Evolutionary conservation across 139 green algal genomes (phyloP).

Genomic region (Coccomyxa sp.): DNA sequence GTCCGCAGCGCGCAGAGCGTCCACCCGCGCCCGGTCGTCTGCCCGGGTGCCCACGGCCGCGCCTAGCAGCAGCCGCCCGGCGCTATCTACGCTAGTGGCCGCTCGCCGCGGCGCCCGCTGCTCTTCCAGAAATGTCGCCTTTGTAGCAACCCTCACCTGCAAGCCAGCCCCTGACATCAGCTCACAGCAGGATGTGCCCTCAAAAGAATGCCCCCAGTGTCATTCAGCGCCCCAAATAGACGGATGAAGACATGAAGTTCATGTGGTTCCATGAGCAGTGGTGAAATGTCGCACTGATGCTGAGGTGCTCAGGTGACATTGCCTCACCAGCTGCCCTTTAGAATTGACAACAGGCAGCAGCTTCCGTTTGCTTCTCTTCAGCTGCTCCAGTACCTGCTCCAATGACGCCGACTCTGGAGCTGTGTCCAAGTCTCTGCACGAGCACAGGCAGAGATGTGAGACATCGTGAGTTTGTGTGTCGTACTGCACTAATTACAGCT

Average conservation of each 20-base stretch:
- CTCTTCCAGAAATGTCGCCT: slow-evolving; percentile 48
- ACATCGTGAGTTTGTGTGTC: no score
- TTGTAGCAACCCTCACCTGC: slow-evolving; percentile 47
- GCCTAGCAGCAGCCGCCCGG: slow-evolving; percentile 75
- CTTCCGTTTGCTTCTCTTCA: slow-evolving; percentile 54
- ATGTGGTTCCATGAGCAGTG: no score
- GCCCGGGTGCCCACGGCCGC: slow-evolving; percentile 88
- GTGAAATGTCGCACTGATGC: no score
- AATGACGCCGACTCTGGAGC: slow-evolving; percentile 17
- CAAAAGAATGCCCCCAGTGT: no score
- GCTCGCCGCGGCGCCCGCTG: slow-evolving; percentile 20
- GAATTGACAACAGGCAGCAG: slow-evolving; percentile 72
- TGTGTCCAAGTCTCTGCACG: slow-evolving; percentile 58
- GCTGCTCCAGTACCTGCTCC: slow-evolving; percentile 47
- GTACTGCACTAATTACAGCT: no score
- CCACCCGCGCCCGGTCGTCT: slow-evolving; percentile 70
- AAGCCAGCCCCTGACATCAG: no score
- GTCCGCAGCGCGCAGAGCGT: slow-evolving; percentile 37
- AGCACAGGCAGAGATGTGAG: no score
- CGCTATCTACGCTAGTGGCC: slow-evolving; percentile 57
- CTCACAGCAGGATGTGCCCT: no score
- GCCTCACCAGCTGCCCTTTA: slow-evolving; percentile 54
- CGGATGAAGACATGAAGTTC: slow-evolving; percentile 54
- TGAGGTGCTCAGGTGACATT: not conserved
- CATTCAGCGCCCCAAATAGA: slow-evolving; percentile 62